phyloP scores from a whole-genome alignment of 306 rosid species.

The Malus domestica region ASM211411v1 NC_041794.1:26257001-26257500 shows the following conservation, averaged over 20 bases:
- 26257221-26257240: conserved; percentile 8
- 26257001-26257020: not conserved
- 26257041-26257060: not conserved
- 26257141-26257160: not conserved
- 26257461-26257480: not conserved
- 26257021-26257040: not conserved
- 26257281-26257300: conserved; percentile 13
- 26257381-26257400: not conserved
- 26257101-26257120: not conserved
- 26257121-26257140: not conserved
- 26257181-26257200: not conserved
- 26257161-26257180: too few species aligned
- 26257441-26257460: not conserved
- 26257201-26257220: not conserved
- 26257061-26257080: not conserved
- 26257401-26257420: not conserved
- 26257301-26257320: conserved; percentile 4
- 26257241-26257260: conserved; percentile 10
- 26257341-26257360: conserved; percentile 15
- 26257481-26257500: conserved; percentile 26
- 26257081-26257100: too few species aligned
- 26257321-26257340: conserved; percentile 5
- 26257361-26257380: not conserved
- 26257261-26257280: not conserved
- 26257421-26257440: not conserved